These are phyloP conservation scores for Bimuria novae-zelandiae DNA, from an alignment of 2,329 filamentous ascomycete genomes.

Conservation along the genomic window DNA sequence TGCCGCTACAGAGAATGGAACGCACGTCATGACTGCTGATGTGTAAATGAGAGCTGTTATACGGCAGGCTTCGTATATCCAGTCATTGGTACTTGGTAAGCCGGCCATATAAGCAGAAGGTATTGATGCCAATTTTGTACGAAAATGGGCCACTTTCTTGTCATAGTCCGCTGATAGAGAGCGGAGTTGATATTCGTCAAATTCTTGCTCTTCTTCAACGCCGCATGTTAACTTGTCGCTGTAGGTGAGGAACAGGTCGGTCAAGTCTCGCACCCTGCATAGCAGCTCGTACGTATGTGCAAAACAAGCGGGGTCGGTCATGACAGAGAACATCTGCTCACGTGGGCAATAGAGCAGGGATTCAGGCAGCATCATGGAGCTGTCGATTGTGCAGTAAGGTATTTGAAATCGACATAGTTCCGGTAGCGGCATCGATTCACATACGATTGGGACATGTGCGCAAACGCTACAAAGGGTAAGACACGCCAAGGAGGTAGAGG, in stretches of 20 bases:
- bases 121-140: constrained; percentile 19
- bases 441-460: constrained; percentile 34
- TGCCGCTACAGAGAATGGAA: constrained; percentile 37
- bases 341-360: constrained; percentile 41
- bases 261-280: constrained; percentile 39
- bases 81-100: constrained; percentile 29
- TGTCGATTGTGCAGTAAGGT: background rate
- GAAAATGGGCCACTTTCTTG: constrained; percentile 18
- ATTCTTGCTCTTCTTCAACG: constrained; percentile 5
- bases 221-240: constrained; percentile 3
- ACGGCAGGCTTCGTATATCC: constrained; percentile 42
- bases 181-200: constrained; percentile 4
- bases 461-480: constrained; percentile 26
- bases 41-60: constrained; percentile 41
- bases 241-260: constrained; percentile 31
- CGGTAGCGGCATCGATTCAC: constrained; percentile 26
- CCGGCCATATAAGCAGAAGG: constrained; percentile 31
- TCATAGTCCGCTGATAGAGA: constrained; percentile 18
- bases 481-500: background rate
- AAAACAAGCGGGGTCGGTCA: constrained; percentile 27
- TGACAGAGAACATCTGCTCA: constrained; percentile 24
- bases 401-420: constrained; percentile 23
- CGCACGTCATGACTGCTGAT: constrained; percentile 30
- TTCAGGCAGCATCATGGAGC: constrained; percentile 28
- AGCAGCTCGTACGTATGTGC: constrained; percentile 29